Percentiles rank a stretch among this genome's conserved stretches.
These are phyloP conservation scores for Penicillium sp. DNA, from an alignment of 2,329 filamentous ascomycete species.

Conservation along the genomic window DNA sequence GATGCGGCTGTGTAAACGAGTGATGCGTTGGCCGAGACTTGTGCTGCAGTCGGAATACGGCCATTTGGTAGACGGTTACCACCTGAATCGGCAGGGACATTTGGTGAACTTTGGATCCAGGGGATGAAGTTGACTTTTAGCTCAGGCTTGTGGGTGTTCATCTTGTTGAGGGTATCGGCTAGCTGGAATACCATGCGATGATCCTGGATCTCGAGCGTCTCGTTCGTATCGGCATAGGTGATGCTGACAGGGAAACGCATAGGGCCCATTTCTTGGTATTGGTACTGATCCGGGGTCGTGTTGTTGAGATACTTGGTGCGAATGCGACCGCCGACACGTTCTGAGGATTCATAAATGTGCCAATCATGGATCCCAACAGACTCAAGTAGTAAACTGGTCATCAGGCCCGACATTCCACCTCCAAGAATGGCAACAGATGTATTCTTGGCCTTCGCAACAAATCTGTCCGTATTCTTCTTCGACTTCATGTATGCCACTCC, in stretches of 20 bases:
- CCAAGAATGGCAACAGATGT: slow-evolving; percentile 42
- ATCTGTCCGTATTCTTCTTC: slow-evolving; percentile 30
- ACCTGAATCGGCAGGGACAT: slow-evolving; percentile 57
- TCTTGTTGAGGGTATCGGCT: slow-evolving; percentile 45
- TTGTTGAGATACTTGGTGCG: slow-evolving; percentile 50
- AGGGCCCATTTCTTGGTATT: slow-evolving; percentile 50
- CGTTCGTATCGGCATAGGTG: slow-evolving; percentile 46
- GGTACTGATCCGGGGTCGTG: slow-evolving; percentile 39
- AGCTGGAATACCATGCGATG: slow-evolving; percentile 51
- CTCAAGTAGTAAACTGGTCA: slow-evolving; percentile 48
- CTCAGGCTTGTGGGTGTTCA: slow-evolving; percentile 42
- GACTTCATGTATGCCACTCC: slow-evolving; percentile 42
- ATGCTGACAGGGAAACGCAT: slow-evolving; percentile 51
- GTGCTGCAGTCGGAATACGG: slow-evolving; percentile 56
- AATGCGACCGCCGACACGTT: slow-evolving; percentile 49
- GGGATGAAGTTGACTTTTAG: slow-evolving; percentile 49
- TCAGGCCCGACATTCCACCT: slow-evolving; percentile 41
- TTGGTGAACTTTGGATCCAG: slow-evolving; percentile 50
- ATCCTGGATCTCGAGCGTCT: slow-evolving; percentile 48
- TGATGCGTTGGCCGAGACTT: slow-evolving; percentile 50
- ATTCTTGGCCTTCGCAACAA: slow-evolving; percentile 37
- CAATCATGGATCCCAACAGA: slow-evolving; percentile 51
- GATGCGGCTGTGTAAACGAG: slow-evolving; percentile 43
- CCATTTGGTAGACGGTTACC: slow-evolving; percentile 56
- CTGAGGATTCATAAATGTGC: slow-evolving; percentile 51